phyloP scores from a whole-genome alignment of 768 basidiomycete genomes.

The Tulasnella sp. region DNA sequence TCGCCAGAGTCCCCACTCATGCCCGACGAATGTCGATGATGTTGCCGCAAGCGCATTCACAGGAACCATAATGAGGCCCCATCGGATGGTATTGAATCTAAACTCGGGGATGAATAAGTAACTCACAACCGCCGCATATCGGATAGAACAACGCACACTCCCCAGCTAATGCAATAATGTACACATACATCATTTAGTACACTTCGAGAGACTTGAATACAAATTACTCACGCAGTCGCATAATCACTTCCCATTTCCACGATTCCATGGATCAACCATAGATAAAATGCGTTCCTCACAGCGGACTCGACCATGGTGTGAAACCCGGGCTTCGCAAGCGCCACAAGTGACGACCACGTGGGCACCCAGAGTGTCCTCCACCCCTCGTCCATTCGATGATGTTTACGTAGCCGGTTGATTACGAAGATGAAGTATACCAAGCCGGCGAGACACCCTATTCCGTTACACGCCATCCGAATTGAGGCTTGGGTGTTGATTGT shows the following conservation, averaged over 20 bases:
- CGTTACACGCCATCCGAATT: constrained; percentile 20
- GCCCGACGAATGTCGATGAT: constrained; percentile 19
- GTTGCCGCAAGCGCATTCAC: constrained; percentile 20
- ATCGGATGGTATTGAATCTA: constrained; percentile 20
- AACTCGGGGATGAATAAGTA: neutral
- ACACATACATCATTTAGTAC: too few relatives aligned
- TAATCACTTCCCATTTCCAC: constrained; percentile 15
- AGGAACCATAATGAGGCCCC: constrained; percentile 22
- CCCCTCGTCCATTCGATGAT: too few relatives aligned
- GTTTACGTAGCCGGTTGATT: too few relatives aligned
- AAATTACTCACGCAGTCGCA: constrained; percentile 20
- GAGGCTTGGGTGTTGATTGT: constrained; percentile 19
- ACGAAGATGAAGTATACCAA: constrained; percentile 18
- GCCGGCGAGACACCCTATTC: constrained; percentile 11
- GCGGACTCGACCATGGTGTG: constrained; percentile 19
- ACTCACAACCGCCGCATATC: neutral
- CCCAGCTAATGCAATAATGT: too few relatives aligned
- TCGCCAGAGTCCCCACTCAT: constrained; percentile 16
- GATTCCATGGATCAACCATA: constrained; percentile 18
- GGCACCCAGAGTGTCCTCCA: constrained; percentile 1
- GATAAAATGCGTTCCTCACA: constrained; percentile 19
- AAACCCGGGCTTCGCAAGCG: constrained; percentile 10
- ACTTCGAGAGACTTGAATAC: too few relatives aligned
- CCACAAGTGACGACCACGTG: neutral
- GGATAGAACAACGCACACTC: constrained; percentile 12